phyloP scores from a whole-genome alignment of 495 filamentous ascomycete genomes.

The Talaromyces trachyspermus region DNA sequence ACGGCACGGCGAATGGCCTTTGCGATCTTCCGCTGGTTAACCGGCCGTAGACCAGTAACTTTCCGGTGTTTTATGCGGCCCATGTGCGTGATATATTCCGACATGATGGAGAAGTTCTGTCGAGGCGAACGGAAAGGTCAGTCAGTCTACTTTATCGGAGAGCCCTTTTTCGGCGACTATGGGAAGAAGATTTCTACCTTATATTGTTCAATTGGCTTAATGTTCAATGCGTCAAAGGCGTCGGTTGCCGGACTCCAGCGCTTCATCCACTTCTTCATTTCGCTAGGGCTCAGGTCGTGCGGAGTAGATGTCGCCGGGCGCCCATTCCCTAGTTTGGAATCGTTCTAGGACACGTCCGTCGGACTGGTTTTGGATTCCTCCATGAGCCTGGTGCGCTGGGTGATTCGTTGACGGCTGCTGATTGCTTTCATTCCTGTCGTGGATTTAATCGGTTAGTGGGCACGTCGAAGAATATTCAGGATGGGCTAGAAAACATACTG shows the following conservation, averaged over 20 bases:
- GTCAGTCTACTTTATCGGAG: neutral
- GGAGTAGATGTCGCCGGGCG: slow-evolving; percentile 82
- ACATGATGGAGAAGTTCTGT: slow-evolving; percentile 90
- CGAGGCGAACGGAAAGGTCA: neutral
- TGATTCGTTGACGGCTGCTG: slow-evolving; percentile 15
- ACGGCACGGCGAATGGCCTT: slow-evolving; percentile 86
- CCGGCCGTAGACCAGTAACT: slow-evolving; percentile 72
- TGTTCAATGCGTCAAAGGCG: slow-evolving; percentile 69
- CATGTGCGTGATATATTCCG: slow-evolving; percentile 76
- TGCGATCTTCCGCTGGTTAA: slow-evolving; percentile 87
- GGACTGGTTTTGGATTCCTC: slow-evolving; percentile 31
- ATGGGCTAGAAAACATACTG: neutral
- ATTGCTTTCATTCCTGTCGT: slow-evolving; percentile 15
- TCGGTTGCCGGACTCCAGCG: slow-evolving; percentile 48
- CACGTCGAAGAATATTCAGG: slow-evolving; percentile 5
- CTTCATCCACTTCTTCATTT: slow-evolving; percentile 63
- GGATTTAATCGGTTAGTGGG: too few species aligned
- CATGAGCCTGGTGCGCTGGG: slow-evolving; percentile 18
- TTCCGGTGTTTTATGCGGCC: slow-evolving; percentile 72
- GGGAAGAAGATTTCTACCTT: slow-evolving; percentile 50
- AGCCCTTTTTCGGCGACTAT: too few species aligned
- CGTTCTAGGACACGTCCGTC: slow-evolving; percentile 32
- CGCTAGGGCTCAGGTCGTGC: slow-evolving; percentile 68
- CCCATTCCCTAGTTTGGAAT: slow-evolving; percentile 51
- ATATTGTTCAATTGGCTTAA: slow-evolving; percentile 79